phyloP scores from a whole-genome alignment of 345 rosid species.

The Eucalyptus tenuipes region DNA sequence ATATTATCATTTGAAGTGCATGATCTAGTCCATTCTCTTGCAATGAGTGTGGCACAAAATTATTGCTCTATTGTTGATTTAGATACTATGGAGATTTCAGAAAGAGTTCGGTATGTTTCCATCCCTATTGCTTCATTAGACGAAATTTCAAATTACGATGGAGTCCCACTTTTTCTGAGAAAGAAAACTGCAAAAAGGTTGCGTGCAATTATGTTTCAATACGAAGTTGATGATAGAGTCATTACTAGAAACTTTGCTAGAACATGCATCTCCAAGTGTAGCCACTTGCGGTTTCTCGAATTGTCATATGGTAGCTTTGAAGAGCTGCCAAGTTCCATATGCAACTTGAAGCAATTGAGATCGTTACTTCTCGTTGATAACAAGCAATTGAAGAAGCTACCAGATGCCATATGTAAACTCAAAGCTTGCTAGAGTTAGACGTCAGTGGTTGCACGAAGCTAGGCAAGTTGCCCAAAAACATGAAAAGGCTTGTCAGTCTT shows the following conservation, averaged over 20 bases:
- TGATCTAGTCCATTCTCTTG: neutral
- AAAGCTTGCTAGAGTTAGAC: neutral
- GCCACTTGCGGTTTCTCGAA: accelerated
- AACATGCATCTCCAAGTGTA: neutral
- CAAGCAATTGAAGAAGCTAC: neutral
- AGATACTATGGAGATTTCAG: neutral
- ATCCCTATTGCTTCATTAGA: neutral
- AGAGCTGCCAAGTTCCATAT: neutral
- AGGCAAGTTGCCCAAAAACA: neutral
- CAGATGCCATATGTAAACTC: accelerated
- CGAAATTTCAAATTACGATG: neutral
- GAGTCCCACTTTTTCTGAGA: neutral
- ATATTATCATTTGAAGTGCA: accelerated
- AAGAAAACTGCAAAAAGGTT: neutral
- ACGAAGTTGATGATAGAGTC: neutral
- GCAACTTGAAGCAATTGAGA: neutral
- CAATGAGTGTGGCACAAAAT: neutral
- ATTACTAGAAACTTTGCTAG: neutral
- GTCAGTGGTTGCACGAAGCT: neutral
- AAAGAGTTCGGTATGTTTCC: neutral
- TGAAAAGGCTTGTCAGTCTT: neutral
- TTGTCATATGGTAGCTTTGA: neutral
- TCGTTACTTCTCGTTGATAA: accelerated
- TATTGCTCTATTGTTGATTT: neutral
- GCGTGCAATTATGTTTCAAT: neutral